phyloP scores from a whole-genome alignment of 2,329 filamentous ascomycete species.

The Sporothrix euskadiensis region DNA sequence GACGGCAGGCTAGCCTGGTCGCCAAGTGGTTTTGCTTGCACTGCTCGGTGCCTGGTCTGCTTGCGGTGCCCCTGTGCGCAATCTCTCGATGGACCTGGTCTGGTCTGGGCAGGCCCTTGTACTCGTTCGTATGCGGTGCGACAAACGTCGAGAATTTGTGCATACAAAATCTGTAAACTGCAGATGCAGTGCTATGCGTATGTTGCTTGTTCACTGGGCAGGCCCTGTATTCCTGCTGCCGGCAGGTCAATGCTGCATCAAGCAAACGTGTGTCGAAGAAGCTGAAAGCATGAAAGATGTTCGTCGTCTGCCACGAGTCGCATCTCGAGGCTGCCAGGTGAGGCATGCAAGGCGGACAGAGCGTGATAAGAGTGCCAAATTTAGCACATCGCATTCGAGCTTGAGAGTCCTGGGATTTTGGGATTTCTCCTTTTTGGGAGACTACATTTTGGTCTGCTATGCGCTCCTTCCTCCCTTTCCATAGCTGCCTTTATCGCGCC shows the following conservation, averaged over 20 bases:
- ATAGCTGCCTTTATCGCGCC: not conserved
- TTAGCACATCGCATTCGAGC: not conserved
- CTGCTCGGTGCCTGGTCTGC: not conserved
- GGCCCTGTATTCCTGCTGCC: not conserved
- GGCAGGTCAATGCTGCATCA: constrained; percentile 4
- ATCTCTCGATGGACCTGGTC: not conserved
- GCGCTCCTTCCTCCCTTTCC: not conserved
- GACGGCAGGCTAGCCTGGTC: not conserved
- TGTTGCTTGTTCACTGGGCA: not conserved
- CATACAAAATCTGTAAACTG: not conserved
- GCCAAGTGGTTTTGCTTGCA: not conserved
- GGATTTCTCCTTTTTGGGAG: not conserved
- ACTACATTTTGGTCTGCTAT: not conserved
- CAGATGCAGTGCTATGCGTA: not conserved
- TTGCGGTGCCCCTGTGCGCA: not conserved
- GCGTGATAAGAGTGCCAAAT: not conserved
- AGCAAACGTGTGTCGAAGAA: not conserved
- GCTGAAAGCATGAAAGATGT: constrained; percentile 15
- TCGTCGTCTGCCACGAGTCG: not conserved
- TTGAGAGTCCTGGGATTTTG: not conserved
- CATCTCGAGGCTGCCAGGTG: not conserved
- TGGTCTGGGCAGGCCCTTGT: constrained; percentile 1
- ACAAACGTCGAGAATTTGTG: not conserved
- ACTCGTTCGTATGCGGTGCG: constrained; percentile 6
- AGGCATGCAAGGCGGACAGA: not conserved